A percentile compares a stretch with the other conserved stretches of the same genome.
phyloP scores from a whole-genome alignment of 2,329 filamentous ascomycete species.

The Sclerotiophoma versabilis region DNA sequence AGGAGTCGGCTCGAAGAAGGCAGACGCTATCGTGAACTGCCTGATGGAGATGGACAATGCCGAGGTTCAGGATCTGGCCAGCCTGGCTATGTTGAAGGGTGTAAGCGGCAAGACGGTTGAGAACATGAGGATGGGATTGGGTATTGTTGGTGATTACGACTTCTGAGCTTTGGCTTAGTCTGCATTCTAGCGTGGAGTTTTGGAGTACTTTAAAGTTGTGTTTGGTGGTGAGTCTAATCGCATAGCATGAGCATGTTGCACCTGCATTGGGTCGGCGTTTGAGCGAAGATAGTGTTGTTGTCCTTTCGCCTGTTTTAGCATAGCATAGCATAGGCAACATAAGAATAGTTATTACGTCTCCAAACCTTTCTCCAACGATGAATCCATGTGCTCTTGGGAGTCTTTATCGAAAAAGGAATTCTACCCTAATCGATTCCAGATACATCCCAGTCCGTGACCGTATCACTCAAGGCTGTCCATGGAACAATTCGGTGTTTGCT shows the following conservation, averaged over 20 bases:
- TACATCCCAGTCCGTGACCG: too few species aligned
- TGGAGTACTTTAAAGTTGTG: background rate
- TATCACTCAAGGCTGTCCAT: too few species aligned
- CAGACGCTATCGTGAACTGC: slow-evolving; percentile 60
- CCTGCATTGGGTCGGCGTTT: slow-evolving; percentile 13
- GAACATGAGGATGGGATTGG: slow-evolving; percentile 56
- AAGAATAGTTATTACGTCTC: too few species aligned
- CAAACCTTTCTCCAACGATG: too few species aligned
- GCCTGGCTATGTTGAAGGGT: slow-evolving; percentile 56
- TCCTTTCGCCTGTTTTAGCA: background rate
- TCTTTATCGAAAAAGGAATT: too few species aligned
- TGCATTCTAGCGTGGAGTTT: slow-evolving; percentile 33
- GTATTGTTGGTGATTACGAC: slow-evolving; percentile 25
- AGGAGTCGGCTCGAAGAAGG: slow-evolving; percentile 77
- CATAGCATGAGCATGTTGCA: slow-evolving; percentile 5
- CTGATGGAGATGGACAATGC: slow-evolving; percentile 56
- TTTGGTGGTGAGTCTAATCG: background rate
- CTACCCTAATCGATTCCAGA: too few species aligned
- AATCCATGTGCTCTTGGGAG: too few species aligned
- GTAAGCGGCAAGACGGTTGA: slow-evolving; percentile 60
- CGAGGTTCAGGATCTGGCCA: slow-evolving; percentile 51
- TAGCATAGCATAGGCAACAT: background rate
- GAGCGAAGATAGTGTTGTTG: background rate
- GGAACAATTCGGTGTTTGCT: too few species aligned
- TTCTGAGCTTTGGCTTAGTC: slow-evolving; percentile 28